Conservation (phyloP, 2,329 filamentous ascomycete species). For the Alternaria tenuissima region DNA sequence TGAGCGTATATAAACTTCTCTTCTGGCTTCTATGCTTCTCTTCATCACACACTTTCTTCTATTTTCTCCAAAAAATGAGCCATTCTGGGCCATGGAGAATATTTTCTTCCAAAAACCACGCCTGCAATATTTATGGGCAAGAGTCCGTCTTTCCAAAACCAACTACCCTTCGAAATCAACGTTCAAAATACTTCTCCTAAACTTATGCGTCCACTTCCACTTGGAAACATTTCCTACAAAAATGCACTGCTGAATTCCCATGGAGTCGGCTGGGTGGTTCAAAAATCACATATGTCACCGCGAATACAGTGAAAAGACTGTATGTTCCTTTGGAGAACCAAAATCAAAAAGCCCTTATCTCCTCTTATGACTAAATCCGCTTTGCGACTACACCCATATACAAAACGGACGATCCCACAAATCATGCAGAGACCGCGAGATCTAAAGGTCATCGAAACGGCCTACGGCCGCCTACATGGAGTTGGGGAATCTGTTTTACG, state of each 20-base stretch:
- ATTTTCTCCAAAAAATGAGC: neutral
- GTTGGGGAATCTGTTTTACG: too few species aligned
- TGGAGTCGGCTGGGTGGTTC: neutral
- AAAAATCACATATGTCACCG: accelerated
- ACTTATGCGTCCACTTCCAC: neutral
- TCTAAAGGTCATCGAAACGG: too few species aligned
- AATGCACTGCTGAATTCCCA: too few species aligned
- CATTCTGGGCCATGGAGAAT: too few species aligned
- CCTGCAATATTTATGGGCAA: neutral
- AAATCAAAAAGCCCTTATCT: neutral
- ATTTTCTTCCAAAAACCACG: too few species aligned
- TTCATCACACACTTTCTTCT: neutral
- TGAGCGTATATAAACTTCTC: neutral
- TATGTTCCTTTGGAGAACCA: neutral
- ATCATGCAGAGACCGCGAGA: too few species aligned
- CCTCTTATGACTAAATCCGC: neutral
- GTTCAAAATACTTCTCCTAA: neutral
- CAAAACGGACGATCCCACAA: too few species aligned
- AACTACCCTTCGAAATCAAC: neutral
- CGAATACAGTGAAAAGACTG: too few species aligned
- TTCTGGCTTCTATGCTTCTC: accelerated
- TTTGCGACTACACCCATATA: neutral
- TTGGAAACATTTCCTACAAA: neutral
- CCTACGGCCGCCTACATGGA: too few species aligned
- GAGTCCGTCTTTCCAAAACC: neutral